A percentile compares a stretch with the other conserved stretches of the same genome.
phyloP scores from a whole-genome alignment of 1,139 yeast species.

The Geotrichum australiense region DNA sequence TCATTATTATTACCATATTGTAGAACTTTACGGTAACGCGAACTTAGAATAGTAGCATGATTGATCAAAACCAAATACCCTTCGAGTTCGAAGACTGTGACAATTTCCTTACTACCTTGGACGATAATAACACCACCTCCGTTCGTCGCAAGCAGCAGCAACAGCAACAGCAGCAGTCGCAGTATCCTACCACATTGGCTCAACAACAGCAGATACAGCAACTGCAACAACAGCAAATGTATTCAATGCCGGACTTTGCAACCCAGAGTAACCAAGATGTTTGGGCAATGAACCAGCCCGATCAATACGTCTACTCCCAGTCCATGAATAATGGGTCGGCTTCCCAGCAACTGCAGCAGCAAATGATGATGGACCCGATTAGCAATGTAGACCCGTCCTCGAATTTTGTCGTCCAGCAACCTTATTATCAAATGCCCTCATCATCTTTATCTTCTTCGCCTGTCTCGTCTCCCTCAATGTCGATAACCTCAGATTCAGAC shows the following conservation, averaged over 20 bases:
- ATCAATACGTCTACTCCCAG: slow-evolving; percentile 2
- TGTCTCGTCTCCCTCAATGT: slow-evolving; percentile 14
- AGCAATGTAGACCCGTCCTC: slow-evolving; percentile 1
- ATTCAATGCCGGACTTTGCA: slow-evolving; percentile 3
- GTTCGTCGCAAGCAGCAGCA: not conserved
- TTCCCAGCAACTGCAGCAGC: slow-evolving; percentile 9
- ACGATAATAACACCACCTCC: slow-evolving; percentile 14
- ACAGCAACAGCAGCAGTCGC: slow-evolving; percentile 1
- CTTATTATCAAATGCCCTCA: no score
- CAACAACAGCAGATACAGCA: slow-evolving; percentile 2
- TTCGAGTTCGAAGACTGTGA: slow-evolving; percentile 27
- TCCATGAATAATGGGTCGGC: no score
- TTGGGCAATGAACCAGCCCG: slow-evolving; percentile 11
- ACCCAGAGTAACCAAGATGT: slow-evolving; percentile 6
- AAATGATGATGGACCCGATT: slow-evolving; percentile 5
- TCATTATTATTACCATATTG: no score
- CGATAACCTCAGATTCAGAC: slow-evolving; percentile 14
- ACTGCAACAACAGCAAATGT: slow-evolving; percentile 1
- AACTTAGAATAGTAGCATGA: slow-evolving; percentile 9
- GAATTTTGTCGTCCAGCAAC: slow-evolving; percentile 1
- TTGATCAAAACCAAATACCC: slow-evolving; percentile 14
- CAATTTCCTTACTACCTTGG: slow-evolving; percentile 23
- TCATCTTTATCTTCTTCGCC: slow-evolving; percentile 14
- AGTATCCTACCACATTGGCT: slow-evolving; percentile 1
- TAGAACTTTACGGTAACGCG: not conserved